phyloP scores from a whole-genome alignment of 192 early-diverging fungal species.

The Cetraspora pellucida region DNA sequence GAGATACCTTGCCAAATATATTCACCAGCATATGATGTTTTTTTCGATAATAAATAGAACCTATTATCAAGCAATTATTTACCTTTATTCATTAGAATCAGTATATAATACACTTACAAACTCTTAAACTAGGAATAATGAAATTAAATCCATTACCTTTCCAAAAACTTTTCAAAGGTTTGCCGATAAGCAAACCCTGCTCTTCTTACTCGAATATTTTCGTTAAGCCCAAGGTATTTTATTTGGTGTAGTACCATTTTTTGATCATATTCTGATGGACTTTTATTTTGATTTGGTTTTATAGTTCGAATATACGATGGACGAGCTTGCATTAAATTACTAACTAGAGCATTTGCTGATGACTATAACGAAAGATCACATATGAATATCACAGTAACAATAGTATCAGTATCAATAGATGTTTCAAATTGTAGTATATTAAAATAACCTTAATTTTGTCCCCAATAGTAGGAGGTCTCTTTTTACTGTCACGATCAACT shows the following conservation, averaged over 20 bases:
- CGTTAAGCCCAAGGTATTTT: constrained; percentile 93
- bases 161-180: constrained; percentile 88
- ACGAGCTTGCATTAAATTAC: constrained; percentile 92
- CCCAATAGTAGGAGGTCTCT: constrained; percentile 96
- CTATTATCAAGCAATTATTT: constrained; percentile 61
- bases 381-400: not conserved
- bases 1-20: constrained; percentile 81
- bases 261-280: constrained; percentile 86
- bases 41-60: constrained; percentile 73
- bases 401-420: not conserved
- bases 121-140: too few species aligned
- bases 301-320: constrained; percentile 97
- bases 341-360: constrained; percentile 83
- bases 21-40: constrained; percentile 82
- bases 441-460: constrained; percentile 84
- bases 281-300: constrained; percentile 97
- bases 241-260: constrained; percentile 95
- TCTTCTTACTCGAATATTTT: constrained; percentile 97
- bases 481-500: constrained; percentile 85
- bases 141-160: constrained; percentile 43
- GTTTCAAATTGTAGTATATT: not conserved
- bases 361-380: constrained; percentile 14
- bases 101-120: not conserved
- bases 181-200: constrained; percentile 97
- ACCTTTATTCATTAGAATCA: constrained; percentile 27